Evolutionary conservation across 2,329 filamentous ascomycete genomes (phyloP), one percentile per base, ranked within the genome.

Genomic region (Aphanoascus verrucosus): DNA sequence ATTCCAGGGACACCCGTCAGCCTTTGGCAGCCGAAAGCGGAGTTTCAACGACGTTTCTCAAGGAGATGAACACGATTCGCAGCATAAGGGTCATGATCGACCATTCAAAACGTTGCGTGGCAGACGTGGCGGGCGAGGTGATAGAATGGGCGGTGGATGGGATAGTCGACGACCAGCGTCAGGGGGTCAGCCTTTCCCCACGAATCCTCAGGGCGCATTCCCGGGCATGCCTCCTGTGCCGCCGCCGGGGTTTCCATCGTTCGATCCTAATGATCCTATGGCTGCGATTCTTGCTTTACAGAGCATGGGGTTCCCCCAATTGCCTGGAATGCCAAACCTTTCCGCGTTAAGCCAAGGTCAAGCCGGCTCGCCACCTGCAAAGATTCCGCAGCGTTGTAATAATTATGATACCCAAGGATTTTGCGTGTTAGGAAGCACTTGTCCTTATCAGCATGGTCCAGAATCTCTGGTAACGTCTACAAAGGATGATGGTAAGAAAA

Each of bases 321-420:
- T 76, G 59, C 69, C 75, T 19, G 69, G 71, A 1, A 70, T 76
- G 66, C 72, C 73, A 15, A 60, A 56, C 20, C 63, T 67, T 12
- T 55, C 60, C 49, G 62, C 32, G 12, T 38, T 57, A 11, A 53
- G 49, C 14, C 56, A 53, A 19, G 53, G 47, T 8, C 63, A 65
- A 49, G 62, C 56, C 48, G 64, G 64, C 14, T 59, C 65, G 15
- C 62, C 67, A 48, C 62, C 59, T 42, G 50, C 64, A 51, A 61
- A 71, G 60, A 62, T 63, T 55, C 60, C 68, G 52, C 61, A 70
- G 64, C 71, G 74, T 48, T 83, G 80, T 62, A 70, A 69, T 38
- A 77, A 80, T 62, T 82, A 81, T 58, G 77, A 82, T 56, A 77
- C 69, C 0, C 77, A 79, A 58, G 80, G 80, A 5, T 80, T 77